Percentiles rank a stretch among this genome's conserved stretches.
Conservation (phyloP, 2,329 filamentous ascomycete species). For the Beauveria varroae region DNA sequence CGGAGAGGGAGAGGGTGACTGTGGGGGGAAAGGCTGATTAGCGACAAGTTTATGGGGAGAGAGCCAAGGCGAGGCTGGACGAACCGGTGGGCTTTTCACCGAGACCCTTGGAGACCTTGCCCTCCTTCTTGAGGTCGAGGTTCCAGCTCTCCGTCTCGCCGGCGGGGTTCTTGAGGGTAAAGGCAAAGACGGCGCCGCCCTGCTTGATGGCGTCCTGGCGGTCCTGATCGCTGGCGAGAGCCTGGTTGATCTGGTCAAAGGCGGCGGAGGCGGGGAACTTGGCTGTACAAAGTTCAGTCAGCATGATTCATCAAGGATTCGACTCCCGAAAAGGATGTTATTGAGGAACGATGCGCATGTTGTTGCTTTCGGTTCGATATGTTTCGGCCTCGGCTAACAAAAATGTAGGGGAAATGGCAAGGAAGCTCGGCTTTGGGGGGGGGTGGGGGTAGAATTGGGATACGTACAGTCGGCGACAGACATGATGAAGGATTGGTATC, state of each 20-base stretch:
- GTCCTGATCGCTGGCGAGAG: constrained; percentile 64
- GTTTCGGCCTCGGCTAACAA: neutral
- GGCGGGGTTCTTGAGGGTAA: constrained; percentile 80
- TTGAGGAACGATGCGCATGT: neutral
- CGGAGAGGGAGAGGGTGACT: constrained; percentile 83
- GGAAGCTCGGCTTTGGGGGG: neutral
- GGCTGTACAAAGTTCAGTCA: constrained; percentile 42
- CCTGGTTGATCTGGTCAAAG: constrained; percentile 78
- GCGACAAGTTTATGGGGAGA: neutral
- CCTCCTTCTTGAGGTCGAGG: constrained; percentile 89
- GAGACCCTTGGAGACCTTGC: constrained; percentile 69
- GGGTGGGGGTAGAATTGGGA: neutral
- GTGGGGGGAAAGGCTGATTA: neutral
- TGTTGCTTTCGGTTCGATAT: too few relatives aligned
- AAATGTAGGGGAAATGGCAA: neutral
- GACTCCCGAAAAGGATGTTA: neutral
- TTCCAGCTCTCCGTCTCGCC: constrained; percentile 83
- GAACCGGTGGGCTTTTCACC: constrained; percentile 77
- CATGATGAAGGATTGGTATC: constrained; percentile 8
- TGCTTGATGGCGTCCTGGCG: constrained; percentile 85
- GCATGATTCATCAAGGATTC: neutral
- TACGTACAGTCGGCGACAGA: constrained; percentile 13
- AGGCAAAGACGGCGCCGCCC: constrained; percentile 80
- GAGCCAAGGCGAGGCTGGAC: constrained; percentile 51
- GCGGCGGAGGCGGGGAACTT: constrained; percentile 84